Evolutionary conservation across 805 yeast genomes (phyloP), one percentile per base, ranked within the genome.

Genomic region (Pichia eremophila): DNA sequence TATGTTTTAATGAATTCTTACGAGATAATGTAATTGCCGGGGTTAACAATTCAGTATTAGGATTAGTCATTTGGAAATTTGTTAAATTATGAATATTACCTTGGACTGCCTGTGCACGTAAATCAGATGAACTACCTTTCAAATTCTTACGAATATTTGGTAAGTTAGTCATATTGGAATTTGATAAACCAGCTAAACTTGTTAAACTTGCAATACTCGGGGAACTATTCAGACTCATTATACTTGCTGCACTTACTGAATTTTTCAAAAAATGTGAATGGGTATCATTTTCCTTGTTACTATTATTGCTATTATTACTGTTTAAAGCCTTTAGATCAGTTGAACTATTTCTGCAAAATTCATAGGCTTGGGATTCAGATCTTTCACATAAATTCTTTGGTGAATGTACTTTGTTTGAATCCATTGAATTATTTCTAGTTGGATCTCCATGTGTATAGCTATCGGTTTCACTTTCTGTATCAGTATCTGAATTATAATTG

Each of bases 291-390:
- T 29, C 32, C 9, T 29, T 29, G 32, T 29, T 29, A 14, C 32
- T 29, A 15, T 44, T 36, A 12, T n/a, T 25, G 19, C 14, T 27
- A 9, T 40, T 38, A n/a, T 35, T 48, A 18, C 36, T 25, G 8
- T 47, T 44, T 8, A 48, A 40, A 11, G 39, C 5, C 34, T 37
- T 48, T 19, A 48, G 41, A 44, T 48, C 47, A 19, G 34, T 14
- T 3, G 45, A 40, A 17, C 47, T 44, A 19, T 37, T 41, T 36
- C 25, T 46, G n/a, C 49, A 35, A 44, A 63, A 63, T 47, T 63
- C 67, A 50, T 60, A 63, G 12, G 62, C 57, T 44, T 63, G 64
- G 1, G 67, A 62, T 45, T 62, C 66, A 5, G 62, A 56, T 39
- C 65, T 51, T n/a, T 51, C 51, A 42, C 56, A 41, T 14, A 51